A percentile compares a stretch with the other conserved stretches of the same genome.
Conservation (phyloP, 2,329 filamentous ascomycete species). For the Pseudogymnoascus destructans region DNA sequence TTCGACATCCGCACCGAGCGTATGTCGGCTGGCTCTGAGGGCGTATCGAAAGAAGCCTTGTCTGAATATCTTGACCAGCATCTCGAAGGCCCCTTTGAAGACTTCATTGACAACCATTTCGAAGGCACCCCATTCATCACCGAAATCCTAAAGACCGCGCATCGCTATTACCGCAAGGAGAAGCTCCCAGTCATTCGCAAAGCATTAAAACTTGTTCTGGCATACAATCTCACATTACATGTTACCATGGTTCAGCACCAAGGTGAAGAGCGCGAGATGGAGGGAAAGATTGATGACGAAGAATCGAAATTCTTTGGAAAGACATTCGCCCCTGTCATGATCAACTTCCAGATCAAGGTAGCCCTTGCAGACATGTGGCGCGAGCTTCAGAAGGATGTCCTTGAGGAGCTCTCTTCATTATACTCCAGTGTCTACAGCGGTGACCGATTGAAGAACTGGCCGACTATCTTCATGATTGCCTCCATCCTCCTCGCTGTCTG, state of each 20-base stretch:
- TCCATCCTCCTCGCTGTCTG: constrained; percentile 87
- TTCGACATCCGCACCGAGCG: constrained; percentile 82
- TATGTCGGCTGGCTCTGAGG: constrained; percentile 78
- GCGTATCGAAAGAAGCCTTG: constrained; percentile 66
- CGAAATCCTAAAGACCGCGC: constrained; percentile 89
- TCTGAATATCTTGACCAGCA: constrained; percentile 92
- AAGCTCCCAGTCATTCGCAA: constrained; percentile 85
- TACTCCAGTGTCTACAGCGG: constrained; percentile 98
- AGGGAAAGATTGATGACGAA: constrained; percentile 75
- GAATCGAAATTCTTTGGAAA: constrained; percentile 81
- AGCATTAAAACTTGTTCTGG: constrained; percentile 84
- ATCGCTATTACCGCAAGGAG: constrained; percentile 83
- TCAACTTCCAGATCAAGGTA: constrained; percentile 99
- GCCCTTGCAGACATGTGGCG: constrained; percentile 97
- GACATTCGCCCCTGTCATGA: constrained; percentile 91
- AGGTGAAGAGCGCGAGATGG: constrained; percentile 62
- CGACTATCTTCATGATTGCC: constrained; percentile 94
- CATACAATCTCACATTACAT: constrained; percentile 89
- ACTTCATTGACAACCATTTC: constrained; percentile 91
- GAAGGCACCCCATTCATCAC: constrained; percentile 91
- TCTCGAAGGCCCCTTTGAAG: constrained; percentile 82
- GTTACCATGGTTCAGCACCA: constrained; percentile 90
- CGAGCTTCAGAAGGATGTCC: constrained; percentile 86
- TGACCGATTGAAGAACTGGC: constrained; percentile 97
- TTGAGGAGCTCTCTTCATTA: constrained; percentile 80